Evolutionary conservation across 371 early-diverging fungal genomes (phyloP), one percentile per base, ranked within the genome.

Genomic region (Mortierella sp.): DNA sequence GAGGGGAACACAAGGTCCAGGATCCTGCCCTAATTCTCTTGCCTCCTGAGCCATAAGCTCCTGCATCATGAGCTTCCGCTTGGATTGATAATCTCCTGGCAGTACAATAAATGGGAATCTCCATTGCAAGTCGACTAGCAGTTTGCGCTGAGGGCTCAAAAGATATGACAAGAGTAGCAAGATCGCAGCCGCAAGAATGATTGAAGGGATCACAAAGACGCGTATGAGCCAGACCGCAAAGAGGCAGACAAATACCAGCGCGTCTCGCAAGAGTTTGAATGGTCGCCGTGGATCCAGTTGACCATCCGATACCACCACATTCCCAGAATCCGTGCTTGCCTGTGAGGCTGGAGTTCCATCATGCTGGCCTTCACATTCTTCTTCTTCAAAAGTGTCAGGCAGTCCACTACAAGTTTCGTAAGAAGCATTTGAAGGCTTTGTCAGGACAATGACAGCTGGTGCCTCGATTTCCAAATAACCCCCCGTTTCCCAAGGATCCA

Each of bases 31-130:
- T 16, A 65, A 52, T 22, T 81, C 81, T 11, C 53, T 67, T 19
- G 81, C 76, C 50, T 81, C 81, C 55, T 72, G 76, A 9, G 81
- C 72, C 57, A 81, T 36, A 10, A 81, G 59, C 21, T 75, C 76
- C 13, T 81, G 76, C 81, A 75, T 75, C 81, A 81, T 81, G 66
- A 81, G 40, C 50, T 76, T 75, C 21, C 81, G 68, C 40, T 81
- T 81, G 55, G 81, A 81, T 58, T 75, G 81, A 21, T 81, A 76
- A 55, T 81, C 81, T 32, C 81, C 81, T 6, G 81, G 81, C 2
- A 81, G 58, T 6, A 81, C 81, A 62, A 81, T 81, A 50, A 81
- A 81, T 1, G 81, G 81, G 28, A 81, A 81, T 2, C 76, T 64
- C 81, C 81, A 81, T 24, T 81, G 81, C 59, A 81, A 58, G 47